A percentile compares a stretch with the other conserved stretches of the same genome.
Conservation (phyloP, 345 rosid species). For the Stellera chamaejasme region DNA sequence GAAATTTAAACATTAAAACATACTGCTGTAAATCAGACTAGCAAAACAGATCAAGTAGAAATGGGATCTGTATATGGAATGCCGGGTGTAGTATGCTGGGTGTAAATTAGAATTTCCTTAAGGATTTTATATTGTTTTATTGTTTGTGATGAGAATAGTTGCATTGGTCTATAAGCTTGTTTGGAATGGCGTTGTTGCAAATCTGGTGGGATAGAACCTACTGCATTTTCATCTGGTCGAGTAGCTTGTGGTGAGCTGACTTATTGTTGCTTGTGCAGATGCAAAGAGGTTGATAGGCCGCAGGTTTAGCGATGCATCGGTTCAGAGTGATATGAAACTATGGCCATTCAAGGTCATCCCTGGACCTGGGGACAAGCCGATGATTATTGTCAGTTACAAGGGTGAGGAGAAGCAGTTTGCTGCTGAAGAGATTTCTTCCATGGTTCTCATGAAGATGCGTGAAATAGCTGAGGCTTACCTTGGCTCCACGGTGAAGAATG, state of each 20-base stretch:
- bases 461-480: conserved; percentile 82
- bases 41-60: too few species aligned
- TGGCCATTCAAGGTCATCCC: conserved; percentile 74
- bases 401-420: conserved; percentile 68
- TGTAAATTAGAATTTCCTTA: too few species aligned
- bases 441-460: conserved; percentile 78
- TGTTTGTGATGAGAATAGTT: too few species aligned
- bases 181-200: too few species aligned
- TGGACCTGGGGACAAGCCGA: conserved; percentile 69
- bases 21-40: too few species aligned
- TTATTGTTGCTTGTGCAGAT: conserved; percentile 27
- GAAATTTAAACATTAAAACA: too few species aligned
- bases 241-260: not conserved
- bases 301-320: conserved; percentile 50
- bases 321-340: conserved; percentile 59
- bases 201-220: too few species aligned
- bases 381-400: conserved; percentile 57
- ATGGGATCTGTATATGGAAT: too few species aligned
- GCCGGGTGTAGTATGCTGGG: too few species aligned
- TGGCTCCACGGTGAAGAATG: conserved; percentile 55
- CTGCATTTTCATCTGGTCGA: too few species aligned
- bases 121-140: too few species aligned
- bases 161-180: too few species aligned
- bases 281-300: conserved; percentile 76
- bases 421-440: conserved; percentile 68